Evolutionary conservation across 2,329 filamentous ascomycete species (phyloP).

Genomic region (Chaetothyriales sp.): DNA sequence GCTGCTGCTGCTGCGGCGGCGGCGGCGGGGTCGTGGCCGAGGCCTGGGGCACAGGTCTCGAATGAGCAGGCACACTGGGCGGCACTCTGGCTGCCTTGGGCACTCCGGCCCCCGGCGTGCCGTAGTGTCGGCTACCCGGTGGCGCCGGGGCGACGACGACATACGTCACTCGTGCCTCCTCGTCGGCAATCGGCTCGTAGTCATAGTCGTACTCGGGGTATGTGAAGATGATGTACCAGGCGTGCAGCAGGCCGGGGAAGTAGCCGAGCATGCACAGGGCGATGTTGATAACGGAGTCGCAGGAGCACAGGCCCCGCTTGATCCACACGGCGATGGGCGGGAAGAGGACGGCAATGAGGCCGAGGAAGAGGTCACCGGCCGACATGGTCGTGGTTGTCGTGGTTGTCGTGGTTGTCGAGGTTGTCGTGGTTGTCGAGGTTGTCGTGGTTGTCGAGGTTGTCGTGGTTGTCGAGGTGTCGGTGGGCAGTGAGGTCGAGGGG

Average conservation of each 20-base stretch:
- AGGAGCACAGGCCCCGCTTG: constrained; percentile 83
- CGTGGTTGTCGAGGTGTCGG: constrained; percentile 6
- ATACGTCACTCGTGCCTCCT: constrained; percentile 55
- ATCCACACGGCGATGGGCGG: constrained; percentile 67
- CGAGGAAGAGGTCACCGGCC: constrained; percentile 24
- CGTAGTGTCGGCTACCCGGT: constrained; percentile 24
- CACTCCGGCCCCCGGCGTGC: constrained; percentile 27
- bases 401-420: no score
- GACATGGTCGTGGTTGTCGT: constrained; percentile 20
- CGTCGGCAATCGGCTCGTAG: constrained; percentile 49
- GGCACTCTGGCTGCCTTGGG: constrained; percentile 2
- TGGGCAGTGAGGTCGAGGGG: not conserved
- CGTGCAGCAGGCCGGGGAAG: constrained; percentile 78
- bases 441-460: constrained; percentile 24
- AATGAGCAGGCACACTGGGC: constrained; percentile 10
- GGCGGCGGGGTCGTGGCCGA: constrained; percentile 11
- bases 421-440: no score
- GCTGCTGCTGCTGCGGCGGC: constrained; percentile 16
- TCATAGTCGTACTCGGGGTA: constrained; percentile 63
- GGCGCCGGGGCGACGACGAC: constrained; percentile 54
- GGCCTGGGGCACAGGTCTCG: constrained; percentile 12
- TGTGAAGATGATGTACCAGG: constrained; percentile 95
- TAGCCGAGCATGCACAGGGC: constrained; percentile 68
- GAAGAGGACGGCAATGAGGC: constrained; percentile 31
- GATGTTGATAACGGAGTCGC: constrained; percentile 89